Percentiles rank a stretch among this genome's conserved stretches.
Conservation (phyloP, 257 asterid species). For the Solanum bulbocastanum region DNA sequence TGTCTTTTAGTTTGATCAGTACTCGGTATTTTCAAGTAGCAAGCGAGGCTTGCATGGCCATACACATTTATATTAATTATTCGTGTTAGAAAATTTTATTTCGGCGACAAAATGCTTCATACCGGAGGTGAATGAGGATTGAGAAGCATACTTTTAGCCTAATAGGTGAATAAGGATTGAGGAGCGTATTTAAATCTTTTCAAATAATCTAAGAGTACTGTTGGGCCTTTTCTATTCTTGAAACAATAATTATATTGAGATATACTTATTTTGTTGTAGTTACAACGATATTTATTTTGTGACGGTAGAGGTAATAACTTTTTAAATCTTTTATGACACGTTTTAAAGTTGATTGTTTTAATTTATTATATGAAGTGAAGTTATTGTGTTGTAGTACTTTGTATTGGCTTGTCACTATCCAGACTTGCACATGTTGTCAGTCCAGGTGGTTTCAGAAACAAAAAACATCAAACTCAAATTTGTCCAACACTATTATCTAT, state of each 20-base stretch:
- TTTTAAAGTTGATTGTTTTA: not conserved
- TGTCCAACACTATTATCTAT: not conserved
- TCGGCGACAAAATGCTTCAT: no score
- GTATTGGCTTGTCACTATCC: not conserved
- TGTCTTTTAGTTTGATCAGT: no score
- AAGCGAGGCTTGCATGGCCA: no score
- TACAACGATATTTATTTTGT: not conserved
- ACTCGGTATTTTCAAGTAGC: no score
- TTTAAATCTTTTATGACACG: not conserved
- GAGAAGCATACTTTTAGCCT: no score
- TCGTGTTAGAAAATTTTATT: no score
- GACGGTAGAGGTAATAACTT: not conserved
- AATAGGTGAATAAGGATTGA: no score
- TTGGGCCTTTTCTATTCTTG: rapidly evolving
- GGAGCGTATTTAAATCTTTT: no score
- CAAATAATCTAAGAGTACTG: rapidly evolving
- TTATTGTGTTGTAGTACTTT: not conserved
- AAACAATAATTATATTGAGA: no score
- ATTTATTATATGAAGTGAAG: not conserved
- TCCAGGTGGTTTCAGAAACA: not conserved
- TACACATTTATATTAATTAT: no score
- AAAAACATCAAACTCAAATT: not conserved
- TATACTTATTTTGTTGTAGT: no score
- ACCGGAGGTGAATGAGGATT: no score
- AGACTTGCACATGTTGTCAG: not conserved